Conservation (phyloP, 2,329 filamentous ascomycete genomes). For the Colletotrichum cuscutae region DNA sequence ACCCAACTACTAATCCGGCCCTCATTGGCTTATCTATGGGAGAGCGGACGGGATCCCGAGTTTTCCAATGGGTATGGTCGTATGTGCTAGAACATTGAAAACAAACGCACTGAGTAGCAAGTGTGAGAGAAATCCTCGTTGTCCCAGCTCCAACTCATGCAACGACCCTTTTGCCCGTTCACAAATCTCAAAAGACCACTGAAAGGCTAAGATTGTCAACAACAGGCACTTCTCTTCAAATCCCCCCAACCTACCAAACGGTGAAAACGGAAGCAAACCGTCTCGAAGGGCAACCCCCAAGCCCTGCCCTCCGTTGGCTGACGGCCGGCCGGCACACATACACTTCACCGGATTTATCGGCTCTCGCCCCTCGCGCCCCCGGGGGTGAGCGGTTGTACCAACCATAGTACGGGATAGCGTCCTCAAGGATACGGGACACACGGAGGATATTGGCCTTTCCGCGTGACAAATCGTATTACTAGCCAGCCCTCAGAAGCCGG, state of each 20-base stretch:
- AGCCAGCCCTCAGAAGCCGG: not conserved
- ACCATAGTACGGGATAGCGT: no score
- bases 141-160: no score
- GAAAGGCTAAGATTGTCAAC: not conserved
- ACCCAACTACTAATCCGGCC: not conserved
- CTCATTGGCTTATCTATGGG: not conserved
- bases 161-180: not conserved
- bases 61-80: constrained; percentile 21
- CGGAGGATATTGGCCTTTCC: not conserved
- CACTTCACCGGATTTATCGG: not conserved
- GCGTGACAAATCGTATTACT: not conserved
- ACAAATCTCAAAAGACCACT: not conserved
- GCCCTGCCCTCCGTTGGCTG: not conserved
- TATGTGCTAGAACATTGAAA: not conserved
- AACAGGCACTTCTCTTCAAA: not conserved
- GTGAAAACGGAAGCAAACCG: not conserved
- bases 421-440: no score
- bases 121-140: no score
- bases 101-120: no score
- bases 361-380: no score
- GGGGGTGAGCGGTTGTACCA: no score
- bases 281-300: not conserved
- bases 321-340: not conserved
- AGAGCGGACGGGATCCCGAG: constrained; percentile 17
- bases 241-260: not conserved